Evolutionary conservation across 345 rosid genomes (phyloP).

Genomic region (Corchorus capsularis): DNA sequence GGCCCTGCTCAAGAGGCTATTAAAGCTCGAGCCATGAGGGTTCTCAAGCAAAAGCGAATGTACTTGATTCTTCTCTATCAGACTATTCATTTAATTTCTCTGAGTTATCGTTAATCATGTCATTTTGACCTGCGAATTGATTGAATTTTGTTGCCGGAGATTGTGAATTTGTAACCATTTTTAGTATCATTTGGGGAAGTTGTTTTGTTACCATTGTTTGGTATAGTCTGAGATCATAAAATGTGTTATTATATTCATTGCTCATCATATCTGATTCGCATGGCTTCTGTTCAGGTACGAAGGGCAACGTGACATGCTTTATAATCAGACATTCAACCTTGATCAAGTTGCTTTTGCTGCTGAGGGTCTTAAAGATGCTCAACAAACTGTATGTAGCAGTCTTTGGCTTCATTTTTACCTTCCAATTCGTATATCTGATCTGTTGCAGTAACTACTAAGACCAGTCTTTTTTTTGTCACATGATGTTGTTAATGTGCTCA

Average conservation of each 20-base stretch:
- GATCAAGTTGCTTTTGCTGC: constrained; percentile 99
- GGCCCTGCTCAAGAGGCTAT: constrained; percentile 93
- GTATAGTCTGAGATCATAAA: neutral
- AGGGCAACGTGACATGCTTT: constrained; percentile 97
- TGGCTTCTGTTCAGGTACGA: constrained; percentile 68
- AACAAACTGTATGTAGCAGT: constrained; percentile 76
- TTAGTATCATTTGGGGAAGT: neutral
- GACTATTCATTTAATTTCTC: neutral
- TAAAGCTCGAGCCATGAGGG: constrained; percentile 88
- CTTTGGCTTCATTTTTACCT: neutral
- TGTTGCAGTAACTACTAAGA: neutral
- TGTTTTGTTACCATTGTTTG: neutral
- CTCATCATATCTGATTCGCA: neutral
- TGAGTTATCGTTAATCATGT: neutral
- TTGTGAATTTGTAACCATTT: neutral
- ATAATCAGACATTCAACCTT: constrained; percentile 94
- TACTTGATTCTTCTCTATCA: constrained; percentile 25
- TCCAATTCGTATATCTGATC: neutral
- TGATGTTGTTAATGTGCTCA: neutral
- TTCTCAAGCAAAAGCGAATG: constrained; percentile 94
- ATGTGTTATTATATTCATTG: neutral
- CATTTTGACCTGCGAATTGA: neutral
- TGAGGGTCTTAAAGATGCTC: constrained; percentile 98
- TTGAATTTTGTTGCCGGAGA: constrained; percentile 4
- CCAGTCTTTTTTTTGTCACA: neutral